phyloP scores from a whole-genome alignment of 2,329 filamentous ascomycete genomes.

The Aureobasidium sp. region DNA sequence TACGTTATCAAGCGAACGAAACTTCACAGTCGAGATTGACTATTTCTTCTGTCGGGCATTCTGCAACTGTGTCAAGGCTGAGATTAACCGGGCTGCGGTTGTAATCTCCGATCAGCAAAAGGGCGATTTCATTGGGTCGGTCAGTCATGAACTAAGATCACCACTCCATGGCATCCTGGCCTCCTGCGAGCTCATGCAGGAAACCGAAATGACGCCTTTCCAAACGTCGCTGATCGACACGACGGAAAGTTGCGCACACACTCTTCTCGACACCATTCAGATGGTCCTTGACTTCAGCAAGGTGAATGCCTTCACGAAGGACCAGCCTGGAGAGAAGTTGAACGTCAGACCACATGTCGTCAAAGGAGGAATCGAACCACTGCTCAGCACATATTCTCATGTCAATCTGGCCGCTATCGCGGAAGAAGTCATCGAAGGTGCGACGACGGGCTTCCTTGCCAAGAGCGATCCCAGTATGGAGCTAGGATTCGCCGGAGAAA shows the following conservation, averaged over 20 bases:
- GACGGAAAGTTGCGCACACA: slow-evolving; percentile 38
- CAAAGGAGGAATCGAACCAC: slow-evolving; percentile 16
- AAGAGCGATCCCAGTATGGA: slow-evolving; percentile 17
- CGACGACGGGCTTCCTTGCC: slow-evolving; percentile 43
- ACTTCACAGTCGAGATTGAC: slow-evolving; percentile 30
- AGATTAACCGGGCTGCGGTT: slow-evolving; percentile 30
- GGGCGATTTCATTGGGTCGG: slow-evolving; percentile 38
- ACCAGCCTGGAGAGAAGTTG: neutral
- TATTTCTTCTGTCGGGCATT: slow-evolving; percentile 32
- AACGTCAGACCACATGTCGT: slow-evolving; percentile 8
- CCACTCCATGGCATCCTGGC: slow-evolving; percentile 38
- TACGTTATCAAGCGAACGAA: slow-evolving; percentile 35
- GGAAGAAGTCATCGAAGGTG: slow-evolving; percentile 48
- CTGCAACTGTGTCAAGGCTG: slow-evolving; percentile 31
- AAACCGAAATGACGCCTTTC: slow-evolving; percentile 30
- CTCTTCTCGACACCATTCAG: slow-evolving; percentile 37
- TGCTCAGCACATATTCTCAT: slow-evolving; percentile 22
- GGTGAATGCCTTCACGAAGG: slow-evolving; percentile 26
- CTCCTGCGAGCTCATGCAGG: slow-evolving; percentile 38
- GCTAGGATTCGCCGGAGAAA: neutral
- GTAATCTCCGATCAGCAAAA: slow-evolving; percentile 38
- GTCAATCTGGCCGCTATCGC: slow-evolving; percentile 38
- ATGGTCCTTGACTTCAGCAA: slow-evolving; percentile 33
- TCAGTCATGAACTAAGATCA: slow-evolving; percentile 42
- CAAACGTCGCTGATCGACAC: slow-evolving; percentile 35